A percentile compares a stretch with the other conserved stretches of the same genome.
These are phyloP conservation scores for Ophiocordyceps robertsii DNA, from an alignment of 2,329 filamentous ascomycete genomes.

Conservation along the genomic window DNA sequence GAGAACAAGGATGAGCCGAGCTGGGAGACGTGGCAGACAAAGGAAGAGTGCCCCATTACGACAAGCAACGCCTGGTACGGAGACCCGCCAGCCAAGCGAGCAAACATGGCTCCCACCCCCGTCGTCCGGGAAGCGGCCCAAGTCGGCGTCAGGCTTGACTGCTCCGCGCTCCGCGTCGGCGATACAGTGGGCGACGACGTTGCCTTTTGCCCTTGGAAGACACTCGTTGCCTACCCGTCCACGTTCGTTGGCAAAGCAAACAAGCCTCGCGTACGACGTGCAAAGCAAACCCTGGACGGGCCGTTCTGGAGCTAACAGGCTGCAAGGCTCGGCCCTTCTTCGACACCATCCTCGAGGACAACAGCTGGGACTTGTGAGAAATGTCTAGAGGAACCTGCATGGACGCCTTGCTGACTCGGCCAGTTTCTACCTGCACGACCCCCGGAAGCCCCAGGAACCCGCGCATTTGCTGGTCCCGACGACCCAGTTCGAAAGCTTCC, in stretches of 20 bases:
- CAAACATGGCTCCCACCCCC: background rate
- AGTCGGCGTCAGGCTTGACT: slow-evolving; percentile 6
- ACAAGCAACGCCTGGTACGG: background rate
- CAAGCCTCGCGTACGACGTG: slow-evolving; percentile 25
- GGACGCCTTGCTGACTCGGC: background rate
- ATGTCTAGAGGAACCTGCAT: too few relatives aligned
- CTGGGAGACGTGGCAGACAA: slow-evolving; percentile 1
- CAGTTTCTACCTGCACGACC: slow-evolving; percentile 56
- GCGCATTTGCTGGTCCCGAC: slow-evolving; percentile 56
- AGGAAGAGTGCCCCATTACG: background rate
- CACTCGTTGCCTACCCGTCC: slow-evolving; percentile 44
- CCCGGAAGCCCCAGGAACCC: slow-evolving; percentile 27
- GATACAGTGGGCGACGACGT: slow-evolving; percentile 12
- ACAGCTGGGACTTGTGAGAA: slow-evolving; percentile 62
- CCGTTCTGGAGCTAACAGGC: background rate
- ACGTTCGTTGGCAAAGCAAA: slow-evolving; percentile 43
- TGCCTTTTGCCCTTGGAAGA: slow-evolving; percentile 35
- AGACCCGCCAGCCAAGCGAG: background rate
- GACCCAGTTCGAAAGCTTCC: slow-evolving; percentile 48
- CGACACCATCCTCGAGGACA: slow-evolving; percentile 40
- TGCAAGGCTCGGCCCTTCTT: slow-evolving; percentile 36
- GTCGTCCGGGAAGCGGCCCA: background rate
- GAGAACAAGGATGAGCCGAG: background rate
- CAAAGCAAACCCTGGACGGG: too few relatives aligned
- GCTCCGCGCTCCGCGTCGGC: slow-evolving; percentile 10